Percentiles rank a stretch among this genome's conserved stretches.
Conservation (phyloP, 2,329 filamentous ascomycete species). For the Pseudovirgaria hyperparasitica region DNA sequence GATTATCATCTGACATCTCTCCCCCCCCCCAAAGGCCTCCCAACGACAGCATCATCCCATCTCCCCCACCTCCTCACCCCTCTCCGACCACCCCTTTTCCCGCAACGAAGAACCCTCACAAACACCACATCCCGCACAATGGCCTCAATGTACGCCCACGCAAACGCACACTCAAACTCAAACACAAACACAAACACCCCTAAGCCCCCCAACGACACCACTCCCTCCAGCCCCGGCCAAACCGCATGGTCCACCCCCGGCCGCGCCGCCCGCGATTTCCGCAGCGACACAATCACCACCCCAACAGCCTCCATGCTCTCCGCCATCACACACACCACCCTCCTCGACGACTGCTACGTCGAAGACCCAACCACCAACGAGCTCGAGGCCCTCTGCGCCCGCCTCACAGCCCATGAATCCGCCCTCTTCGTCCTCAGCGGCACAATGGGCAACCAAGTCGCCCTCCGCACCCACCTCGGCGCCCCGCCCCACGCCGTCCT, state of each 20-base stretch:
- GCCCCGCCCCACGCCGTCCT: slow-evolving; percentile 72
- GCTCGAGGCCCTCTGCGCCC: slow-evolving; percentile 62
- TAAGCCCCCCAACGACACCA: slow-evolving; percentile 8
- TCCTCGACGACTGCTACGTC: slow-evolving; percentile 72
- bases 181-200: too few relatives aligned
- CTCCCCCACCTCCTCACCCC: too few relatives aligned
- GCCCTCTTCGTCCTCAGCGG: slow-evolving; percentile 75
- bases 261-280: slow-evolving; percentile 42
- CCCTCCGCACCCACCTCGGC: slow-evolving; percentile 61
- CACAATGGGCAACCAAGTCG: slow-evolving; percentile 89
- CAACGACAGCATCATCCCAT: too few relatives aligned
- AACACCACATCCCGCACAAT: too few relatives aligned
- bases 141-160: too few relatives aligned
- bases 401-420: slow-evolving; percentile 61
- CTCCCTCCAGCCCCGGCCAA: slow-evolving; percentile 9
- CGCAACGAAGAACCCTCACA: too few relatives aligned
- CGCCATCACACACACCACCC: slow-evolving; percentile 60
- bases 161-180: too few relatives aligned
- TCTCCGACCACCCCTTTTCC: too few relatives aligned
- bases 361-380: slow-evolving; percentile 69
- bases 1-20: too few relatives aligned
- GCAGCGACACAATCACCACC: slow-evolving; percentile 31
- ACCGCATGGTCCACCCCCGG: slow-evolving; percentile 31
- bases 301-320: slow-evolving; percentile 57
- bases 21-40: too few relatives aligned